Base-by-base conservation (phyloP, 768 basidiomycete genomes). In the Agaricus subrufescens region DNA sequence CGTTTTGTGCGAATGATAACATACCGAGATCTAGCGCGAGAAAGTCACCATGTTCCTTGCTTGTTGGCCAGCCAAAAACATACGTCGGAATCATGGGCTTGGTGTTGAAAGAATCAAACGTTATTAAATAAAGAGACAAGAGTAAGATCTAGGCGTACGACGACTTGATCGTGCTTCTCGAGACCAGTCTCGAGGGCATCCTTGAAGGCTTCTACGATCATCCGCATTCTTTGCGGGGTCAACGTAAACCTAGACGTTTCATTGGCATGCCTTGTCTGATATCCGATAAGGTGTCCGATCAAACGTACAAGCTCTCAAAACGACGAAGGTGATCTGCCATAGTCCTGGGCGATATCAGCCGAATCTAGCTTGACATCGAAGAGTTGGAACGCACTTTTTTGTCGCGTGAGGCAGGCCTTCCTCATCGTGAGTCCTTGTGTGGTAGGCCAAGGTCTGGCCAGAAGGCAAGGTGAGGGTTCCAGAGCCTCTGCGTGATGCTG, bases 61-160 rank as follows among this genome's bases (percentile, higher is more conserved):
- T 93, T 9, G 86, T 83, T 5, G 97, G 97, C 89, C 93, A 98
- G 27, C 89, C 90, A 63, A 98, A 98, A 48, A 98, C 97, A 69
- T 77, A 99, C 0, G 97, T 95, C 3, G 97, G 97, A 51, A 98
- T 92, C 97, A 94, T 93, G 15, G 91, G 91, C 91, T 19, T 94
- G 59, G 19, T 15, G 14, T n/a, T 23, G 52, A 48, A 44, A 34
- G 34, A 52, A 54, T 46, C 55, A 60, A 26, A 11, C 19, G 40
- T 27, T 43, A 58, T 34, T 14, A 38, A 19, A 54, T 42, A 40
- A 38, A 39, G 44, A 25, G 54, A 55, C 51, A 49, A 47, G 43
- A 54, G 54, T 53, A 50, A 46, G 43, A 47, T 27, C n/a, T 42
- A 54, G 53, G 84, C 94, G 63, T 69, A 96, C 96, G 71, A 98